phyloP scores from a whole-genome alignment of 2,329 filamentous ascomycete species.

The Xylariomycetidae sp. region DNA sequence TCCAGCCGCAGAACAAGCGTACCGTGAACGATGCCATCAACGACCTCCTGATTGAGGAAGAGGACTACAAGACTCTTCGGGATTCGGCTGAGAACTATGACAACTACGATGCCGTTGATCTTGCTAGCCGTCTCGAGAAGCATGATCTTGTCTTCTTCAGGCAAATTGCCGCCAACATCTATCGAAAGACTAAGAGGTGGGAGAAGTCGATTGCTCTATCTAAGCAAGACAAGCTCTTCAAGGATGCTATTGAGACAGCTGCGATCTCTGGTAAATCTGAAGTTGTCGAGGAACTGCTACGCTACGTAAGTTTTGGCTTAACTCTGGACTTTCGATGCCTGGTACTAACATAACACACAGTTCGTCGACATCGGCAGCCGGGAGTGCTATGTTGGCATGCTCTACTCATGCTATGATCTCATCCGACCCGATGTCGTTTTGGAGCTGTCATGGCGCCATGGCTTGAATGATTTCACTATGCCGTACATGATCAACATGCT shows the following conservation, averaged over 20 bases:
- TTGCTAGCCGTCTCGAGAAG: constrained; percentile 90
- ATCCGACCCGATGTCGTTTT: constrained; percentile 89
- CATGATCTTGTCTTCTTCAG: constrained; percentile 99
- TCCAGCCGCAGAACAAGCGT: constrained; percentile 96
- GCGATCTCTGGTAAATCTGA: constrained; percentile 87
- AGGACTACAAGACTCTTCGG: constrained; percentile 96
- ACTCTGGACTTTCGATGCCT: no score
- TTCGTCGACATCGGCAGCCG: constrained; percentile 99
- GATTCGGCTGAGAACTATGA: constrained; percentile 99
- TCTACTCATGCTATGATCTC: constrained; percentile 97
- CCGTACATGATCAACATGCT: constrained; percentile 99
- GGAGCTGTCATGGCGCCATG: constrained; percentile 95
- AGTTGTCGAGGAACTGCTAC: constrained; percentile 90
- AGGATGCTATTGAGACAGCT: constrained; percentile 97
- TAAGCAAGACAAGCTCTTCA: constrained; percentile 99
- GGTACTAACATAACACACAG: constrained; percentile 48
- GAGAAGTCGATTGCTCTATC: constrained; percentile 97
- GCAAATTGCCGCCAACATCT: constrained; percentile 96
- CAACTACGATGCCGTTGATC: constrained; percentile 94
- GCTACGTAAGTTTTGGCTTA: constrained; percentile 73
- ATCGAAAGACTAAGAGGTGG: constrained; percentile 99
- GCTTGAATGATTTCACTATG: constrained; percentile 96
- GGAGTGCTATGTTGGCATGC: constrained; percentile 99
- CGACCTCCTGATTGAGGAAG: constrained; percentile 94
- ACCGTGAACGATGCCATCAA: constrained; percentile 98